Evolutionary conservation across 2,329 filamentous ascomycete genomes (phyloP), one percentile per base, ranked within the genome.

Genomic region (Fusarium goolgardi): DNA sequence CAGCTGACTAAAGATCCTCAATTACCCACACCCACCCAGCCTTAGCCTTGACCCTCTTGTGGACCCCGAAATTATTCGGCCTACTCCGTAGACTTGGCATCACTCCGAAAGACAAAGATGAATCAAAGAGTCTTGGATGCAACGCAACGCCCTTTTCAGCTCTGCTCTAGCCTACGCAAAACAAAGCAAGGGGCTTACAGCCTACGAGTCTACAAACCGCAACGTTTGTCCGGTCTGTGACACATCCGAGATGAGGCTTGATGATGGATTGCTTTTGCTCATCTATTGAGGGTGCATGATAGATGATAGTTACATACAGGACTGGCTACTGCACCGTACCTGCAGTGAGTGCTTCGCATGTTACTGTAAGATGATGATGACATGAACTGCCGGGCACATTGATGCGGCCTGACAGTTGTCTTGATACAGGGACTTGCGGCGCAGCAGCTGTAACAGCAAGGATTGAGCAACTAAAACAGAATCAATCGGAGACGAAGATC

Each of bases 71-170:
- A 65, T 49, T 64, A 55, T 69, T 73, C 71, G 70, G 70, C 45
- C 55, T 52, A n/a, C n/a, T n/a, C n/a, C n/a, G n/a, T n/a, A 35
- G 37, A 39, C 56, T 60, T 61, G 18, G 59, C 49, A 64, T 69
- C 59, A 55, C 43, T 54, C 65, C 58, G 45, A 67, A 53, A 35
- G 45, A 43, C 45, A 58, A 56, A 56, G 46, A 59, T 65, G 60
- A 59, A 70, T 71, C 60, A 60, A 63, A 63, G 35, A 61, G 37
- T 65, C 55, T 67, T 55, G 25, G 50, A 72, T 66, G 65, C 47
- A 71, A 65, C 69, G 49, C 53, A 71, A 65, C 70, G 49, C 53
- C 49, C 65, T 66, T 63, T 71, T 71, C 68, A 73, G 71, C 71
- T 72, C 50, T 62, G 31, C 21, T 43, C 56, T 43, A 57, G 31